phyloP scores from a whole-genome alignment of 73 alveolate genomes.

The Urostyla sp. region DNA sequence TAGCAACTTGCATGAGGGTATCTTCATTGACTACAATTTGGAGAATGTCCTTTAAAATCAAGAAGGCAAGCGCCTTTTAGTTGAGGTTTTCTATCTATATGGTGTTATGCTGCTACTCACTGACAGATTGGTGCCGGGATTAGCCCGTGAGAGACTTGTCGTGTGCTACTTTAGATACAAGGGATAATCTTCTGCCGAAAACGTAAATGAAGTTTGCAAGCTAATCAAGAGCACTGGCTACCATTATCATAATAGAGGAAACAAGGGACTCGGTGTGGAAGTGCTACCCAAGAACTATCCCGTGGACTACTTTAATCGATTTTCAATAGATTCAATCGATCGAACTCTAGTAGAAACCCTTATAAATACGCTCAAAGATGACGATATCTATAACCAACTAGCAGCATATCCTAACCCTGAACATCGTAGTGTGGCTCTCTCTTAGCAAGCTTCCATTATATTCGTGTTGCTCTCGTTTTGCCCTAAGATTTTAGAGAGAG shows the following conservation, averaged over 20 bases:
- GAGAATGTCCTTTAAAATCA: conserved; percentile 80
- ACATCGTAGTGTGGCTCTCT: conserved; percentile 92
- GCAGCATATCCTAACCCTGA: conserved; percentile 96
- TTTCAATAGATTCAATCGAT: conserved; percentile 59
- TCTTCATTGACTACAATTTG: conserved; percentile 78
- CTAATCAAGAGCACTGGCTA: conserved; percentile 88
- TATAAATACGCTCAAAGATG: conserved; percentile 85
- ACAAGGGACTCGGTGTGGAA: conserved; percentile 78
- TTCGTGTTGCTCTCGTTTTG: conserved; percentile 87
- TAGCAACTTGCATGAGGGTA: conserved; percentile 82
- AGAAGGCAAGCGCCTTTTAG: conserved; percentile 91
- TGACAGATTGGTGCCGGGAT: conserved; percentile 94
- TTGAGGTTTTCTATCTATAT: conserved; percentile 91
- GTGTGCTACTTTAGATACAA: conserved; percentile 95
- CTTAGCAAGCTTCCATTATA: conserved; percentile 91
- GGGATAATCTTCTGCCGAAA: conserved; percentile 90
- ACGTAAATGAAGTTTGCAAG: conserved; percentile 87
- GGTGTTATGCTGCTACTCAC: conserved; percentile 95
- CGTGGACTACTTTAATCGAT: conserved; percentile 88
- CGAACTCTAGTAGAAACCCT: conserved; percentile 77
- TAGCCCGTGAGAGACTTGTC: conserved; percentile 93
- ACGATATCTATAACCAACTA: conserved; percentile 93
- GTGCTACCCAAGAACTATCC: conserved; percentile 89
- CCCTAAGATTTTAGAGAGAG: conserved; percentile 84
- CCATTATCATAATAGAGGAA: too few species aligned